Evolutionary conservation across 2,329 filamentous ascomycete genomes (phyloP).

Genomic region (Fonsecaea pugnacius): DNA sequence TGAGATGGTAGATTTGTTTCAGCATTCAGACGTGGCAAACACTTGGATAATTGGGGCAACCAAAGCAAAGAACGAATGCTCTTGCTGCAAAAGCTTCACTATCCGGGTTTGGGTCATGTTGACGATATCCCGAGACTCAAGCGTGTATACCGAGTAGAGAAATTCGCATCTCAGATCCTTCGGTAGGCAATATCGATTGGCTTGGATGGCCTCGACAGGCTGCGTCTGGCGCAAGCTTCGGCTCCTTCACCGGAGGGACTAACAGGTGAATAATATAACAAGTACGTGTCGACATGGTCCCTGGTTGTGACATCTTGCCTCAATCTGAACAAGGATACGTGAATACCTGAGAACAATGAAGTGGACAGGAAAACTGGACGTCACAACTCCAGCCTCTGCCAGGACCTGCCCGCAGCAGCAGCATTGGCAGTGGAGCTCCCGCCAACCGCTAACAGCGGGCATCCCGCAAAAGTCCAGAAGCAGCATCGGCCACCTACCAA

Average conservation of each 20-base stretch:
- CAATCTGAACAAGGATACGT: not conserved
- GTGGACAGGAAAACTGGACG: not conserved
- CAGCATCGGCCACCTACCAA: constrained; percentile 4
- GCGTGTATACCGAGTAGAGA: not conserved
- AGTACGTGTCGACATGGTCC: not conserved
- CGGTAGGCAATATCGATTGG: not conserved
- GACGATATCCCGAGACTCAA: not conserved
- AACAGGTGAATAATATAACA: not conserved
- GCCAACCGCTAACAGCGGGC: not conserved
- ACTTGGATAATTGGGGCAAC: not conserved
- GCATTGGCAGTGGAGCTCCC: not conserved
- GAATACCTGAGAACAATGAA: not conserved
- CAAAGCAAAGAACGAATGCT: not conserved
- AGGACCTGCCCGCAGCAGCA: not conserved
- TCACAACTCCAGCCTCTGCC: not conserved
- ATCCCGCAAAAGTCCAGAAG: constrained; percentile 12
- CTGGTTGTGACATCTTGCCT: not conserved
- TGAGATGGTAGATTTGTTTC: not conserved
- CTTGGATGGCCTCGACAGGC: not conserved
- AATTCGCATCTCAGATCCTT: not conserved
- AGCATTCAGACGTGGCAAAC: not conserved
- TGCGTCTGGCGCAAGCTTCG: not conserved
- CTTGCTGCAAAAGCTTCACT: not conserved
- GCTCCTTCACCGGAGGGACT: not conserved
- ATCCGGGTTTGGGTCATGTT: not conserved